Evolutionary conservation across 495 filamentous ascomycete genomes (phyloP).

Genomic region (Penicillium macrosclerotiorum): DNA sequence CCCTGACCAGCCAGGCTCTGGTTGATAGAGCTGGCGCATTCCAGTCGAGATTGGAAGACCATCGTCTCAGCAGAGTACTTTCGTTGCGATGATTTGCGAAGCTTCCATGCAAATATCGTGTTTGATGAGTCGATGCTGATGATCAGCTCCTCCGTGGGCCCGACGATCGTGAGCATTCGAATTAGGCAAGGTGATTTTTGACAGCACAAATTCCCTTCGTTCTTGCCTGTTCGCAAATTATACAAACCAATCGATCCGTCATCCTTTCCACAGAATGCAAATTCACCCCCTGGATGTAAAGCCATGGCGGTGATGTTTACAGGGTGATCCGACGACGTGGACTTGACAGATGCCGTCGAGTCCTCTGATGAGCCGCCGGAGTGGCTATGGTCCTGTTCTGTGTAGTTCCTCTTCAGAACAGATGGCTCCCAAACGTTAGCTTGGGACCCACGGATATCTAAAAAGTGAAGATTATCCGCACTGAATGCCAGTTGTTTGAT

Average conservation of each 20-base stretch:
- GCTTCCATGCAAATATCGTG: neutral
- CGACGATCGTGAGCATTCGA: neutral
- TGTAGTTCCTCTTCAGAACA: neutral
- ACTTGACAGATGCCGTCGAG: neutral
- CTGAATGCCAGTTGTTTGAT: slow-evolving; percentile 28
- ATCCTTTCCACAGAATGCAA: neutral
- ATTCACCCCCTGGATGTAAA: neutral
- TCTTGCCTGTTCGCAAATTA: neutral
- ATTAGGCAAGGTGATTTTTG: neutral
- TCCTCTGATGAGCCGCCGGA: neutral
- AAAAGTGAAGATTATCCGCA: slow-evolving; percentile 22
- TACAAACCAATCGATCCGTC: neutral
- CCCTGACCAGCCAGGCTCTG: neutral
- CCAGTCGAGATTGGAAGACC: neutral
- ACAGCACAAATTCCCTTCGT: neutral
- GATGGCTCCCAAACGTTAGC: slow-evolving; percentile 33
- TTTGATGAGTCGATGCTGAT: neutral
- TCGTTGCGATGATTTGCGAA: neutral
- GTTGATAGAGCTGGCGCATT: neutral
- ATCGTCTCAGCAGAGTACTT: neutral
- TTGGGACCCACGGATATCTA: slow-evolving; percentile 31
- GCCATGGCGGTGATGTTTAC: neutral
- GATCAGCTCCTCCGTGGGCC: neutral
- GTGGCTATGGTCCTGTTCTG: neutral
- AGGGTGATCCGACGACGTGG: no score